Base-by-base conservation (phyloP, 345 rosid genomes). In the Ceriops zippeliana region DNA sequence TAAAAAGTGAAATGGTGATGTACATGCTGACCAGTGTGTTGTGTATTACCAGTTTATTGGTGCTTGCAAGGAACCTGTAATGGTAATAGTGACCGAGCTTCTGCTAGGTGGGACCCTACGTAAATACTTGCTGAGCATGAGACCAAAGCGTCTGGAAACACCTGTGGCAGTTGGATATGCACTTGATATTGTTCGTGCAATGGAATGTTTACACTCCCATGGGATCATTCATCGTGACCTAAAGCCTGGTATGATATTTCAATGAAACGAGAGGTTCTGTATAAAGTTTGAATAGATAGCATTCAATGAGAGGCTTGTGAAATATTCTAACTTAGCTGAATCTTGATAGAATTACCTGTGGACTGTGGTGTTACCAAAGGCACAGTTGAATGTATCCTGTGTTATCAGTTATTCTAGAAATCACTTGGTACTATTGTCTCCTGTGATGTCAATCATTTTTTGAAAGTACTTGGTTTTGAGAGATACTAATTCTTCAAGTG, bases 141-240 rank as follows among this genome's bases (percentile, higher is more conserved):
- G 97, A 47, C 99, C 99, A 17, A 75, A 85, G 59, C 67, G 85
- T 80, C 79, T 95, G 73, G 99, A 90, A 27, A 81, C 73, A 61
- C 73, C 73, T 75, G 85, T 88, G 71, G 98, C 93, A 31, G 73
- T 92, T 63, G 92, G 84, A 16, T 90, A 90, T 69, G 93, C 98
- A 15, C 98, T 95, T 60, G 99, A 92, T 79, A 95, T 95, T 73
- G 96, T 97, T 69, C 96, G 97, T n/a, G 99, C 99, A 2, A 92
- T 95, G 98, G 99, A 95, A 67, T 92, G 99, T 80, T 76, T 95
- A 73, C 99, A 95, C 71, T 81, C 93, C 9, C 97, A 95, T 46
- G 99, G 99, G 69, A 90, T 95, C 81, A 95, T 95, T 64, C 99
- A 95, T 70, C 90, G 99, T 13, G 99, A 95, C 84, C 83, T 91